Evolutionary conservation across 2,329 filamentous ascomycete species (phyloP), one percentile per base, ranked within the genome.

Genomic region (Sclerotiophoma versabilis): DNA sequence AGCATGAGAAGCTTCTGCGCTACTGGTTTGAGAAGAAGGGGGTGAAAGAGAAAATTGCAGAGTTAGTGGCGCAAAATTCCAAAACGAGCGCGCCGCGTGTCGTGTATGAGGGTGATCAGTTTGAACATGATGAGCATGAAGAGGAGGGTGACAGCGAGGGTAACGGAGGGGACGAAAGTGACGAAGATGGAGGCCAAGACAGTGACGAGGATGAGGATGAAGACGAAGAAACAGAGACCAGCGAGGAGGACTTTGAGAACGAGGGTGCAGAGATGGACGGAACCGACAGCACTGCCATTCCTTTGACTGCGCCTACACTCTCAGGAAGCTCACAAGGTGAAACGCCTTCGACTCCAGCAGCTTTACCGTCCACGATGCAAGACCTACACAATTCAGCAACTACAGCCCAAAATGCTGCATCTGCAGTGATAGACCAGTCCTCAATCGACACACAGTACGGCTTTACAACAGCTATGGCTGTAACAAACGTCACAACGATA

Each of bases 21-120:
- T 58, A 64, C 34, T 75, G 72, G 72, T 73, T 75, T 51, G 72
- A 74, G 62, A 73, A 65, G 63, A 59, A 62, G 38, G 72, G 74
- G 19, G 36, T 67, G 34, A 60, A 59, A 26, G 49, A 61, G 48
- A 37, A 54, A 7, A 54, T 64, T 5, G 65, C 62, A 12, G 26
- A 60, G 23, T 17, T 55, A 4, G 39, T 33, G 9, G 49, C 50
- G 15, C 15, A 49, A 37, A 37, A 66, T 38, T 60, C 66, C 5
- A 41, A 39, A n/a, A 50, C 39, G 3, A 47, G 51, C 8, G 44
- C 45, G 20, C 54, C 63, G 17, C 33, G 34, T 5, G 45, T 58
- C 3, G 41, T 54, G 15, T 57, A 42, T 25, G 53, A 50, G 4
- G 52, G 51, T 10, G 56, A 60, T 4, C 39, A 57, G n/a, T 57